Conservation (phyloP, 2,329 filamentous ascomycete genomes). For the Dactylellina leptospora region DNA sequence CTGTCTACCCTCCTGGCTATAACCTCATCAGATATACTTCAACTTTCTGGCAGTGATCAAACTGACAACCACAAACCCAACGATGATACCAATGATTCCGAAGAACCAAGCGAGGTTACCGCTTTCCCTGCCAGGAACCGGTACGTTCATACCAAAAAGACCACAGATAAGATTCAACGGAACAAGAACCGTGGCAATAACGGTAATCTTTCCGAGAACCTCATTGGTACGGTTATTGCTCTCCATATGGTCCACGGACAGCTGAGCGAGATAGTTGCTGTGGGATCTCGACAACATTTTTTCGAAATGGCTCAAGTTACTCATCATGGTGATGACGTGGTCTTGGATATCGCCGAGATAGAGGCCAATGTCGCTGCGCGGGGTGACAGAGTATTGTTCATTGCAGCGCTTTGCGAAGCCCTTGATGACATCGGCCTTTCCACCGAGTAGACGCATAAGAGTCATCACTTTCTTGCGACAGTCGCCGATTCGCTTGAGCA, state of each 20-base stretch:
- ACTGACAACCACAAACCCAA: constrained; percentile 41
- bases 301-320: constrained; percentile 93
- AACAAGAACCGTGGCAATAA: constrained; percentile 93
- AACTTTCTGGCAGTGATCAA: constrained; percentile 30
- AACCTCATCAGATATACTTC: constrained; percentile 33
- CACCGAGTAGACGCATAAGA: constrained; percentile 88
- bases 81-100: constrained; percentile 62
- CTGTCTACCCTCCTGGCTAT: background rate
- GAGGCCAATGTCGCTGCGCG: constrained; percentile 92
- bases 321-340: constrained; percentile 98
- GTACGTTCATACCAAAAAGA: constrained; percentile 98
- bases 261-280: constrained; percentile 97
- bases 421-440: constrained; percentile 99
- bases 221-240: constrained; percentile 93
- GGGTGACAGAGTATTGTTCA: constrained; percentile 96
- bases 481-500: constrained; percentile 91
- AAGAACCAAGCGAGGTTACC: constrained; percentile 82
- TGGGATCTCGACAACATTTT: constrained; percentile 91
- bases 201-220: constrained; percentile 91
- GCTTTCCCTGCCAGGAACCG: constrained; percentile 88
- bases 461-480: constrained; percentile 98
- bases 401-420: constrained; percentile 98
- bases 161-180: constrained; percentile 99
- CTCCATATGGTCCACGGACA: constrained; percentile 79
- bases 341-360: constrained; percentile 99